Base-by-base conservation (phyloP, 169 alveolate species). In the Cyclospora cayetanensis region DNA sequence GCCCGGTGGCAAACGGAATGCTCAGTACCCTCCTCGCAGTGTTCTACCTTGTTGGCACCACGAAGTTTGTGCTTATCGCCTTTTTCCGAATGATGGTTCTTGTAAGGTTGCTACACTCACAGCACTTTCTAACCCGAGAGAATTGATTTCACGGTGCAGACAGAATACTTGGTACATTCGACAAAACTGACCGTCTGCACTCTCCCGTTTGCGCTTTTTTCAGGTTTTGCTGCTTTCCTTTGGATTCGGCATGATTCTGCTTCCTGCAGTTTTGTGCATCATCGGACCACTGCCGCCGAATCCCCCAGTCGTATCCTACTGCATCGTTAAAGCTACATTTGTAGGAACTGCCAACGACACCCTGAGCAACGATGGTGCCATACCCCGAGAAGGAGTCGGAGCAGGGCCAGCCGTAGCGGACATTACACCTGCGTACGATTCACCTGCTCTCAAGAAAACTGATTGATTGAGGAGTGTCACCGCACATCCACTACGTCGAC, bases 61-160 rank as follows among this genome's bases (percentile, higher is more conserved):
- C 93, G 63, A 92, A 94, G 20, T 92, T 90, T 63, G 94, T 95
- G n/a, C 93, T 95, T 39, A 87, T 79, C n/a, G 95, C 94, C 29
- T 95, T 95, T 76, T 95, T 95, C 95, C 91, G 82, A 46, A 93
- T 95, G 97, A 91, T 95, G 96, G 46, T 91, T 31, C 83, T 95
- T 94, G 96, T 95, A 27, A 31, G 87, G 22, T 15, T 9, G 11
- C 87, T 12, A 43, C 46, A 41, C 35, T 9, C 9, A 60, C 27
- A 2, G 27, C 27, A 60, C 4, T n/a, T 1, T 55, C 15, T 7
- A 50, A 11, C 2, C 34, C 46, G 5, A 27, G 79, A 76, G 22
- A 46, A 0, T 76, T 76, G 65, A 25, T 22, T 29, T 18, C 12
- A 29, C 20, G 77, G 41, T 3, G 42, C 39, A 18, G 20, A 27